Conservation (phyloP, 106 monocot species). For the Cymbidium sinense region DNA sequence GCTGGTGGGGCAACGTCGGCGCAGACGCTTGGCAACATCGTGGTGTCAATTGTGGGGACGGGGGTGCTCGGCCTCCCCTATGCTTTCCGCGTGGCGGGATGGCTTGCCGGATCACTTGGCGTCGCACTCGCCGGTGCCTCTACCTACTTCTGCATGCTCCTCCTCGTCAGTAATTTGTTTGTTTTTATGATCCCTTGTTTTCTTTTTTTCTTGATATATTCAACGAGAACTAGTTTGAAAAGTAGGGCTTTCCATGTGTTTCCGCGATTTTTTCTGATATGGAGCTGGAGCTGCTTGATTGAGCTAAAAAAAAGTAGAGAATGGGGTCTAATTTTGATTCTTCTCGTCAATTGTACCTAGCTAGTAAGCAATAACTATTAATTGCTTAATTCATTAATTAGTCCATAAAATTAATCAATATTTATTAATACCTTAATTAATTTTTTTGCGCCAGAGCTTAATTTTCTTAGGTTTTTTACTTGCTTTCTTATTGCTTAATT, state of each 20-base stretch:
- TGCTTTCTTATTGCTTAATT: too few relatives aligned
- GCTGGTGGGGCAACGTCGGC: conserved; percentile 39
- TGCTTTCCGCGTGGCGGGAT: conserved; percentile 58
- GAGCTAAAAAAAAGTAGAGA: neutral
- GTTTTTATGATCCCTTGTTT: neutral
- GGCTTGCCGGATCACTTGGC: conserved; percentile 53
- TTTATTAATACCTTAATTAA: too few relatives aligned
- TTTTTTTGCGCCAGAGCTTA: too few relatives aligned
- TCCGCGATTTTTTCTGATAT: neutral
- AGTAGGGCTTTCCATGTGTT: neutral
- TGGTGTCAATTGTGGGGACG: conserved; percentile 60
- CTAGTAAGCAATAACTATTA: too few relatives aligned
- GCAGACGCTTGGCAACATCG: conserved; percentile 61
- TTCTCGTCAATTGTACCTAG: too few relatives aligned
- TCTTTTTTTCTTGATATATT: neutral
- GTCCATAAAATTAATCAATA: too few relatives aligned
- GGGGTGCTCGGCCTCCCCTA: conserved; percentile 67
- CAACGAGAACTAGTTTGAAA: neutral
- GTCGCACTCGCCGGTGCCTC: conserved; percentile 37
- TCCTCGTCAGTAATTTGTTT: conserved; percentile 32
- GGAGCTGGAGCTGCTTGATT: neutral
- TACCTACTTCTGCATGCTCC: conserved; percentile 70
- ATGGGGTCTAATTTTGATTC: neutral
- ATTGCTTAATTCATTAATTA: too few relatives aligned
- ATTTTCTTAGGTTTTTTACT: too few relatives aligned